Evolutionary conservation across 106 monocot species (phyloP).

Genomic region (Acorus gramineus): DNA sequence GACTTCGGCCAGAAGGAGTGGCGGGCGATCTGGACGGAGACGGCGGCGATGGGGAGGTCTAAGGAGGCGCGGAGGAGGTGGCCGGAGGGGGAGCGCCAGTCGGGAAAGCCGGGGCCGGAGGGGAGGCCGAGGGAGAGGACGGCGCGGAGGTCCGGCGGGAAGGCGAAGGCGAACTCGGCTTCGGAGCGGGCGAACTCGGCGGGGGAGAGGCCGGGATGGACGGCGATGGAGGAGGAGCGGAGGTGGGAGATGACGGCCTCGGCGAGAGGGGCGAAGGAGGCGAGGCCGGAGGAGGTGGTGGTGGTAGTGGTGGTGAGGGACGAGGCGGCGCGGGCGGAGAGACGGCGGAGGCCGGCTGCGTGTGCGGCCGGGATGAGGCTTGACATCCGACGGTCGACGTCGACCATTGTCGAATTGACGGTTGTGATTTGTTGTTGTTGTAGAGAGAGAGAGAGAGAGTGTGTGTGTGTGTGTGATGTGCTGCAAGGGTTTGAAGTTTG

Average conservation of each 20-base stretch:
- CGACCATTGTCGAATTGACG: slow-evolving; percentile 20
- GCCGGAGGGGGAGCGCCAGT: slow-evolving; percentile 30
- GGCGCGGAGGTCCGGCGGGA: slow-evolving; percentile 82
- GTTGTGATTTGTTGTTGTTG: no score
- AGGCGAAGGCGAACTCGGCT: slow-evolving; percentile 48
- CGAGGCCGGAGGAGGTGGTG: slow-evolving; percentile 23
- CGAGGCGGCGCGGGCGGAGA: slow-evolving; percentile 25
- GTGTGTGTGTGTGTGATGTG: no score
- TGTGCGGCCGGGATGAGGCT: slow-evolving; percentile 11
- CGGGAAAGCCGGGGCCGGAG: slow-evolving; percentile 58
- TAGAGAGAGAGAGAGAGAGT: no score
- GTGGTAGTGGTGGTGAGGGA: slow-evolving; percentile 8
- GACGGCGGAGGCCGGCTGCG: slow-evolving; percentile 26
- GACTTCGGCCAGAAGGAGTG: slow-evolving; percentile 58
- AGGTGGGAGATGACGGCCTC: slow-evolving; percentile 43
- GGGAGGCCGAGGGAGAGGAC: slow-evolving; percentile 54
- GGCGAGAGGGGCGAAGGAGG: slow-evolving; percentile 51
- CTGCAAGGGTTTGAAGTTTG: no score
- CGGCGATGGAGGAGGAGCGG: slow-evolving; percentile 24
- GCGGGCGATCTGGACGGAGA: slow-evolving; percentile 61
- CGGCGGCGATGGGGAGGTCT: slow-evolving; percentile 61
- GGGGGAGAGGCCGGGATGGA: slow-evolving; percentile 42
- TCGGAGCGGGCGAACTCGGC: slow-evolving; percentile 49
- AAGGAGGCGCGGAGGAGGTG: slow-evolving; percentile 19
- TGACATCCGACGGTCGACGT: slow-evolving; percentile 16